phyloP scores from a whole-genome alignment of 345 rosid genomes.

The Iberis pinnata region DNA sequence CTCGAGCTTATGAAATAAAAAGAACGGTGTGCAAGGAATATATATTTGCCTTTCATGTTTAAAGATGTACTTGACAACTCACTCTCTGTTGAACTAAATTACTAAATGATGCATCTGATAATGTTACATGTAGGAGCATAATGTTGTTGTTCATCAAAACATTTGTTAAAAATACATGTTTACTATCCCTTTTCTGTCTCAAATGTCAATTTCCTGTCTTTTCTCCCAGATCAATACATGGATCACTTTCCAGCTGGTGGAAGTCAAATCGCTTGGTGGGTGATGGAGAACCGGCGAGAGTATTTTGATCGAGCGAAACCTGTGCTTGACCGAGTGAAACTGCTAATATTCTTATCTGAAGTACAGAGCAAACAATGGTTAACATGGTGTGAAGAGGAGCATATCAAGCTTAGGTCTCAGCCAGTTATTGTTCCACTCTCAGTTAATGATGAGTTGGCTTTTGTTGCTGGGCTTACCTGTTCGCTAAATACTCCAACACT shows the following conservation, averaged over 20 bases:
- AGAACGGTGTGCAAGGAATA: background rate
- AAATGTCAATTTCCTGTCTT: background rate
- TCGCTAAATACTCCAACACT: conserved; percentile 66
- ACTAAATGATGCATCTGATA: background rate
- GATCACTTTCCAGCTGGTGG: conserved; percentile 84
- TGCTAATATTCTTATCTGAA: conserved; percentile 78
- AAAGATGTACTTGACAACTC: background rate
- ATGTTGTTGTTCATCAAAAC: background rate
- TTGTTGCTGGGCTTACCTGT: conserved; percentile 69
- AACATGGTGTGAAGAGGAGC: conserved; percentile 83
- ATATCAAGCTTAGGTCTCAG: conserved; percentile 70
- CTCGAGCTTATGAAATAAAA: conserved; percentile 1
- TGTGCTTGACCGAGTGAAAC: conserved; percentile 71
- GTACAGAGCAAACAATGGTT: conserved; percentile 78
- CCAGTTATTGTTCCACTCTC: conserved; percentile 78
- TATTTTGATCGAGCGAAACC: conserved; percentile 80
- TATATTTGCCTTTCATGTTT: background rate
- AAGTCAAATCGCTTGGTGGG: conserved; percentile 97
- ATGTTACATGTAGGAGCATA: conserved; percentile 1
- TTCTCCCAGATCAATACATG: conserved; percentile 73
- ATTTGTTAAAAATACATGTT: background rate
- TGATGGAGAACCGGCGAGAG: conserved; percentile 90
- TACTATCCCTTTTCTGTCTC: conserved; percentile 7
- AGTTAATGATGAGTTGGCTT: conserved; percentile 89
- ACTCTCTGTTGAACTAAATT: background rate